phyloP scores from a whole-genome alignment of 1,284 basidiomycete species.

The Boletellus deceptivus region DNA sequence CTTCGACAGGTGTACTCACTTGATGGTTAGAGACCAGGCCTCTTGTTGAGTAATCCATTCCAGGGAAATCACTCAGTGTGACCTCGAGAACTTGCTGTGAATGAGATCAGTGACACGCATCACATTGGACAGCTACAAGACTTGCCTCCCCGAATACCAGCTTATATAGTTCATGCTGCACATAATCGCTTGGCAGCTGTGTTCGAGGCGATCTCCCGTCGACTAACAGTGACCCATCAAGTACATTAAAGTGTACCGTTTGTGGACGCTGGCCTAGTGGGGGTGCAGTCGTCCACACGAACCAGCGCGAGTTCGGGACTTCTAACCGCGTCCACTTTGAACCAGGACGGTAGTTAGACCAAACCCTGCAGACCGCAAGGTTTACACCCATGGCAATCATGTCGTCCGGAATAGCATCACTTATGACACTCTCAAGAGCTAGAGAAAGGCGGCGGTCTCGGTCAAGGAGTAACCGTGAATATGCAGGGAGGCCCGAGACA shows the following conservation, averaged over 20 bases:
- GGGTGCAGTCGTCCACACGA: not conserved
- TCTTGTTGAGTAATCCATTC: constrained; percentile 40
- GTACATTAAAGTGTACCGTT: not conserved
- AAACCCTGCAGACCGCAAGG: not conserved
- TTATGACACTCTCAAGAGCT: not conserved
- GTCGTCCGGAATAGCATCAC: not conserved
- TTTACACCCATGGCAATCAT: not conserved
- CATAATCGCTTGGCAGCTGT: not conserved
- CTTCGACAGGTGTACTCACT: constrained; percentile 11
- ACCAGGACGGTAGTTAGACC: not conserved
- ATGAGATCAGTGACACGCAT: not conserved
- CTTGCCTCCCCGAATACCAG: not conserved
- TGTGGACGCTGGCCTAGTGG: not conserved
- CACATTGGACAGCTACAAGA: not conserved
- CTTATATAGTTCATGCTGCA: not conserved
- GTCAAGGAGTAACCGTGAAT: not conserved
- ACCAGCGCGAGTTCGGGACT: not conserved
- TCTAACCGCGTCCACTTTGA: not conserved
- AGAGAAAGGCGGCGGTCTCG: constrained; percentile 13
- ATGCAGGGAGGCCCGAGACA: not conserved
- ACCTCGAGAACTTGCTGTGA: not conserved
- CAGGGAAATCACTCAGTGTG: constrained; percentile 33
- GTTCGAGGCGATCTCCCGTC: not conserved
- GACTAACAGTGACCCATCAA: not conserved
- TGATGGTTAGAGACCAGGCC: constrained; percentile 20